These are phyloP conservation scores for Coccomyxa sp. DNA, from an alignment of 139 green algal genomes.

Conservation along the genomic window DNA sequence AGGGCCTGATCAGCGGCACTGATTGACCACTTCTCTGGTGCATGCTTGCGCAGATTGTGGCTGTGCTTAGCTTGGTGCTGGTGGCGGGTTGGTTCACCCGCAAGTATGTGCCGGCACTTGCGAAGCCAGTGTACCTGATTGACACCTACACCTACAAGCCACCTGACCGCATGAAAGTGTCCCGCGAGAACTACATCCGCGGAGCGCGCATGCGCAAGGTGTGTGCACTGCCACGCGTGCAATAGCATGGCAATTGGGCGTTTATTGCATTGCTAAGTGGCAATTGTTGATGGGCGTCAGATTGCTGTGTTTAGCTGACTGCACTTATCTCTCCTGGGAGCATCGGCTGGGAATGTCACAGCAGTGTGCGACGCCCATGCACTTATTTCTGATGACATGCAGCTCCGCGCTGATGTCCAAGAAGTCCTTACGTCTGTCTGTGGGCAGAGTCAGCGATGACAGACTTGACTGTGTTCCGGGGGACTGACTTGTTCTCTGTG, in stretches of 20 bases:
- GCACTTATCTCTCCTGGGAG: no score
- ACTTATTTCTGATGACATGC: no score
- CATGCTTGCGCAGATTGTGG: neutral
- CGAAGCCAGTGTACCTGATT: conserved; percentile 79
- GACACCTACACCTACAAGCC: conserved; percentile 75
- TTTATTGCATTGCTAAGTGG: no score
- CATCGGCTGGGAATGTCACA: no score
- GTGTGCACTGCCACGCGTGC: neutral
- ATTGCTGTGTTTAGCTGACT: no score
- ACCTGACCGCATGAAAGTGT: conserved; percentile 45
- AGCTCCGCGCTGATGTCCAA: no score
- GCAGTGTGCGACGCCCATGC: no score
- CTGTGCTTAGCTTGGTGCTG: neutral
- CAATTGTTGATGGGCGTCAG: no score
- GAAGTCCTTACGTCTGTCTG: no score
- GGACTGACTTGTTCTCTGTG: neutral
- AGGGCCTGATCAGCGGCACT: neutral
- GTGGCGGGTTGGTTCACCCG: neutral
- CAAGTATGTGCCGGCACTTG: neutral
- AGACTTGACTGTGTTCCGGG: neutral
- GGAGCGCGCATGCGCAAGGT: neutral
- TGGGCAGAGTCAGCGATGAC: no score
- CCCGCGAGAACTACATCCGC: conserved; percentile 30
- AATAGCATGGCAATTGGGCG: no score
- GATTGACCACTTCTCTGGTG: neutral